Conservation (phyloP, 1,284 basidiomycete species). For the Cutaneotrichosporon spelunceum region DNA sequence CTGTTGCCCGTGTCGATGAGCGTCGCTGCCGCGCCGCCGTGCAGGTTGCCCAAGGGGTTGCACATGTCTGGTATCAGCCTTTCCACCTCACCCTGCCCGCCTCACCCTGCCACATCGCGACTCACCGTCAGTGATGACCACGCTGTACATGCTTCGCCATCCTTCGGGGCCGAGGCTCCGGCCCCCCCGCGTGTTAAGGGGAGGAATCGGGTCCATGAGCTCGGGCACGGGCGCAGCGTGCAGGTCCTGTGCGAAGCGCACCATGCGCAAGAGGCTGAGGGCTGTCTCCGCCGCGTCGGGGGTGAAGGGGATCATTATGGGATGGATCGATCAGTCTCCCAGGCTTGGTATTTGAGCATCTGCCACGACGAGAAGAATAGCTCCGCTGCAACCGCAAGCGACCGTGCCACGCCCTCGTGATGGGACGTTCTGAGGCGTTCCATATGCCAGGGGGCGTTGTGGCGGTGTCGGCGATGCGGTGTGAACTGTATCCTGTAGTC, state of each 20-base stretch:
- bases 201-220: slow-evolving; percentile 14
- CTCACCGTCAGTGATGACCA: slow-evolving; percentile 12
- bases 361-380: no score
- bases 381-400: no score
- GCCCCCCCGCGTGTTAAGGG: slow-evolving; percentile 15
- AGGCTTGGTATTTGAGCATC: no score
- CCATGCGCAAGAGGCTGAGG: neutral
- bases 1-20: slow-evolving; percentile 29
- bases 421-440: no score
- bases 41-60: slow-evolving; percentile 33
- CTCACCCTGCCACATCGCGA: neutral
- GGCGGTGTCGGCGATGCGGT: no score
- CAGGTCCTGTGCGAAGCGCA: neutral
- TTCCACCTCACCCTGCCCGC: neutral
- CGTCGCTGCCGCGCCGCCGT: slow-evolving; percentile 41
- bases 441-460: no score
- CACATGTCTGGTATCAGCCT: slow-evolving; percentile 29
- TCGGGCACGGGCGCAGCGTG: slow-evolving; percentile 12
- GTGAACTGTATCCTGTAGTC: no score
- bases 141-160: slow-evolving; percentile 9
- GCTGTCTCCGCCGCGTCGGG: neutral
- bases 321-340: no score
- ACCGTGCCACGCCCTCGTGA: no score
- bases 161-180: slow-evolving; percentile 7
- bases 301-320: slow-evolving; percentile 3